Base-by-base conservation (phyloP, 805 yeast genomes). In the Clavispora fructus region DNA sequence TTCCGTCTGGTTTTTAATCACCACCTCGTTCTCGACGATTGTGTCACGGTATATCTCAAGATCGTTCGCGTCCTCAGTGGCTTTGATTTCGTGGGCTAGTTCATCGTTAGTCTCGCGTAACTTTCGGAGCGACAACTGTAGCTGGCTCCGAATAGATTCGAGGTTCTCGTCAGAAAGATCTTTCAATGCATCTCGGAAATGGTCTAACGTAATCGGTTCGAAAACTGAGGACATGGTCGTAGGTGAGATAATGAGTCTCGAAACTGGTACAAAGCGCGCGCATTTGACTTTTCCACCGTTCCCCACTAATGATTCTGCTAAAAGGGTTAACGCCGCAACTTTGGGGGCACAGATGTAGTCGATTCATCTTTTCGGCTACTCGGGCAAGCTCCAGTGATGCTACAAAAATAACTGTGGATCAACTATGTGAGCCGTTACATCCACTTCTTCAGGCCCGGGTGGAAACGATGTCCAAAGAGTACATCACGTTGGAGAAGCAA, bases 1-100 rank as follows among this genome's bases (percentile, higher is more conserved):
- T 30, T 69, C 66, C 10, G 59, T 48, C 56, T 82, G 83, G 55
- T 77, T 82, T 2, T 60, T 54, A 19, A 83, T 64, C n/a, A 83
- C 85, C 3, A 60, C 57, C 11, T 68, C 62, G 59, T 85, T 85
- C 52, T 84, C 91, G 8, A 58, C 54, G 14, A 82, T 69, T 9
- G 83, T 73, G n/a, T 79, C 84, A 6, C 54, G 59, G 61, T 77
- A 84, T 13, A 85, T 56, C 13, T 64, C 60, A n/a, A 67, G 57
- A 55, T 83, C 88, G 11, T 68, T 69, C 5, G 63, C 70, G 19
- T 59, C 60, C 32, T 35, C 14, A 10, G 56, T 47, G 19, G 17
- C 31, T 1, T 64, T 62, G 14, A 79, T 63, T 46, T 78, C 74
- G n/a, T 62, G 58, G 13, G 54, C 48, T 58, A 85, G 68, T 38